A percentile compares a stretch with the other conserved stretches of the same genome.
These are phyloP conservation scores for Aphanomyces invadans DNA, from an alignment of 352 stramenopile species.

Conservation along the genomic window DNA sequence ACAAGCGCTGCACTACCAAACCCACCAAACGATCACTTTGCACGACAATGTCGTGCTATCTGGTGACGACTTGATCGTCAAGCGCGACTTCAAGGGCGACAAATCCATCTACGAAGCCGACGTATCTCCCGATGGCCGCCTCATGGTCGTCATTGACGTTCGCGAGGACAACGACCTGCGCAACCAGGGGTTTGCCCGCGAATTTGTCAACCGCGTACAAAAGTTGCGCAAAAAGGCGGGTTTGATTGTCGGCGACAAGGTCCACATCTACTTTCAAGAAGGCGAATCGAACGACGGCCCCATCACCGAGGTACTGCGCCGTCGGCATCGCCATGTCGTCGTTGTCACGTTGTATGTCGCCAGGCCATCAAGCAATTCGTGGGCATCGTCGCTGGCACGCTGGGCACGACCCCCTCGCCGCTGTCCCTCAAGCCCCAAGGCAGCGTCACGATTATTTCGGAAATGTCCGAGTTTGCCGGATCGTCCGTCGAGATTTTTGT, in stretches of 20 bases:
- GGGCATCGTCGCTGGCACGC: slow-evolving; percentile 43
- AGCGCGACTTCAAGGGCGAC: slow-evolving; percentile 92
- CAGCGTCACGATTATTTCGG: slow-evolving; percentile 59
- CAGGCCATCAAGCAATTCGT: slow-evolving; percentile 49
- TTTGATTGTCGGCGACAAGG: slow-evolving; percentile 91
- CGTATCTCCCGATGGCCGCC: slow-evolving; percentile 77
- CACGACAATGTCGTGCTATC: slow-evolving; percentile 56
- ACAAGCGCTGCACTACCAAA: slow-evolving; percentile 52
- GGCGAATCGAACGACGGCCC: slow-evolving; percentile 41
- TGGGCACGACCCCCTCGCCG: slow-evolving; percentile 56
- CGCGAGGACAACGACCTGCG: slow-evolving; percentile 94
- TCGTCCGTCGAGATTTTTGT: slow-evolving; percentile 62
- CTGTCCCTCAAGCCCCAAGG: slow-evolving; percentile 47
- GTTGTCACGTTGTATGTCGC: background rate
- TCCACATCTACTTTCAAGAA: slow-evolving; percentile 94
- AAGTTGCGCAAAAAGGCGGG: slow-evolving; percentile 97
- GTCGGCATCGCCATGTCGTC: too few species aligned
- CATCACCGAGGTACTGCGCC: slow-evolving; percentile 37
- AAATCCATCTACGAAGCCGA: slow-evolving; percentile 88
- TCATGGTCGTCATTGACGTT: slow-evolving; percentile 94
- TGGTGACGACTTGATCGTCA: slow-evolving; percentile 91
- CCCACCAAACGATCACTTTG: slow-evolving; percentile 76
- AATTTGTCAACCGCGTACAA: slow-evolving; percentile 97
- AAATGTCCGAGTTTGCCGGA: slow-evolving; percentile 61
- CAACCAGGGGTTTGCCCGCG: slow-evolving; percentile 87